Percentiles rank a stretch among this genome's conserved stretches.
Conservation (phyloP, 495 filamentous ascomycete species). For the Polyplosphaeria fusca region DNA sequence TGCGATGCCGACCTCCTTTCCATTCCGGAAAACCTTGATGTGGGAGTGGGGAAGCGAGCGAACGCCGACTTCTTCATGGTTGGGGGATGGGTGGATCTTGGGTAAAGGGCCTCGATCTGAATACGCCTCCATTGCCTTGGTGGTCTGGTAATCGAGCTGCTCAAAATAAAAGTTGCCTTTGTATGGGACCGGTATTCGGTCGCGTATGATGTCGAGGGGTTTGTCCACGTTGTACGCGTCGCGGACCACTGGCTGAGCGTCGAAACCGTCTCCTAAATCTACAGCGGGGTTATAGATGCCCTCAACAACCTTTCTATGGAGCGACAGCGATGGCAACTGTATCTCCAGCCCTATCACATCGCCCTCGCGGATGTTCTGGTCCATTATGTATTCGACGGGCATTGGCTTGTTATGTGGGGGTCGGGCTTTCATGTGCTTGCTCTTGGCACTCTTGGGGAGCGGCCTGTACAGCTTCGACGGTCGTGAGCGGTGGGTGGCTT, state of each 20-base stretch:
- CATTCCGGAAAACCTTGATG: conserved; percentile 91
- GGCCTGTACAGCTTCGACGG: conserved; percentile 78
- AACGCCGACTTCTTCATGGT: conserved; percentile 66
- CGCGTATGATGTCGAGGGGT: conserved; percentile 79
- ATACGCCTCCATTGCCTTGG: conserved; percentile 84
- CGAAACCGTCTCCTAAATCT: conserved; percentile 60
- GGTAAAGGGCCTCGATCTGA: conserved; percentile 61
- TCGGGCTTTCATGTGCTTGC: conserved; percentile 31
- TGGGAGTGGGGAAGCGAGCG: conserved; percentile 81
- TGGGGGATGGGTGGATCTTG: conserved; percentile 57
- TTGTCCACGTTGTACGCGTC: conserved; percentile 38
- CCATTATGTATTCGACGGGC: conserved; percentile 36
- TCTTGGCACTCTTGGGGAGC: conserved; percentile 35
- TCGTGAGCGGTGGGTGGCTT: conserved; percentile 90
- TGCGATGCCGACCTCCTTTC: conserved; percentile 75
- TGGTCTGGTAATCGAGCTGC: conserved; percentile 82
- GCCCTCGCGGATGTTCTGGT: conserved; percentile 59
- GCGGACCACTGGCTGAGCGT: conserved; percentile 12
- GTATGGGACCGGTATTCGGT: conserved; percentile 89
- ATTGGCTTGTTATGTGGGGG: conserved; percentile 60
- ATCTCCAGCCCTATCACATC: conserved; percentile 96
- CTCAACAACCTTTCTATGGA: conserved; percentile 84
- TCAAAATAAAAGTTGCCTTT: conserved; percentile 93
- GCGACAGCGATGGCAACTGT: conserved; percentile 73
- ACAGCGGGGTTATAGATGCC: conserved; percentile 82